Conservation (phyloP, 768 basidiomycete species). For the Leccinum uliginosum region DNA sequence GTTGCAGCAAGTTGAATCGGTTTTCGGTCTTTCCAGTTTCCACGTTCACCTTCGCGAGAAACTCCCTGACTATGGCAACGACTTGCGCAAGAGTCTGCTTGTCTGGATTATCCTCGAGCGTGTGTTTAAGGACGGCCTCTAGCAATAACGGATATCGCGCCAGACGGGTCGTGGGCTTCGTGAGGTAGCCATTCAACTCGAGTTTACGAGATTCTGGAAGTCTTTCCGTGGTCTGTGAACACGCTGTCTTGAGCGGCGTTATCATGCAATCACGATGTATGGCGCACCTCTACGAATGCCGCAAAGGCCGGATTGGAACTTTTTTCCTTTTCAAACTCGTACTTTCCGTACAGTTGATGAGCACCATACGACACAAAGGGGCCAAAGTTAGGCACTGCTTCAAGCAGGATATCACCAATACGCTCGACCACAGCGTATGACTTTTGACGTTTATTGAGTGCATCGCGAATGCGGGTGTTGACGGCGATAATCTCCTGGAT, state of each 20-base stretch:
- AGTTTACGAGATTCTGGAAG: constrained; percentile 93
- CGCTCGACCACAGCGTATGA: constrained; percentile 88
- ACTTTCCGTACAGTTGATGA: constrained; percentile 97
- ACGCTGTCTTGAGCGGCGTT: background rate
- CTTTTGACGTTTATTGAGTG: constrained; percentile 93
- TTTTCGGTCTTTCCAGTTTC: constrained; percentile 97
- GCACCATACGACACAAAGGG: constrained; percentile 96
- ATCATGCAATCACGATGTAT: background rate
- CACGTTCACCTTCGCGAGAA: constrained; percentile 82
- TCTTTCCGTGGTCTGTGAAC: constrained; percentile 77
- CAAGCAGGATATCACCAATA: constrained; percentile 88
- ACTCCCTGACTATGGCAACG: constrained; percentile 71
- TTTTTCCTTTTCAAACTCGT: constrained; percentile 99
- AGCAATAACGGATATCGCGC: constrained; percentile 95
- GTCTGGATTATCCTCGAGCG: constrained; percentile 86
- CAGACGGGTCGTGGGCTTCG: constrained; percentile 95
- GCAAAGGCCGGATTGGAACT: constrained; percentile 87
- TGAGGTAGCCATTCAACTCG: constrained; percentile 95
- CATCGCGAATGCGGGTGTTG: constrained; percentile 87
- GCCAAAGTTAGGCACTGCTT: constrained; percentile 79
- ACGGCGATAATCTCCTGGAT: constrained; percentile 89
- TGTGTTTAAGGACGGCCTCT: constrained; percentile 89
- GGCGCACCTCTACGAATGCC: constrained; percentile 85
- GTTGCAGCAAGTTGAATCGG: constrained; percentile 89
- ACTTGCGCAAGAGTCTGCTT: constrained; percentile 73